Base-by-base conservation (phyloP, 2,329 filamentous ascomycete genomes). In the Penicillium sp. region DNA sequence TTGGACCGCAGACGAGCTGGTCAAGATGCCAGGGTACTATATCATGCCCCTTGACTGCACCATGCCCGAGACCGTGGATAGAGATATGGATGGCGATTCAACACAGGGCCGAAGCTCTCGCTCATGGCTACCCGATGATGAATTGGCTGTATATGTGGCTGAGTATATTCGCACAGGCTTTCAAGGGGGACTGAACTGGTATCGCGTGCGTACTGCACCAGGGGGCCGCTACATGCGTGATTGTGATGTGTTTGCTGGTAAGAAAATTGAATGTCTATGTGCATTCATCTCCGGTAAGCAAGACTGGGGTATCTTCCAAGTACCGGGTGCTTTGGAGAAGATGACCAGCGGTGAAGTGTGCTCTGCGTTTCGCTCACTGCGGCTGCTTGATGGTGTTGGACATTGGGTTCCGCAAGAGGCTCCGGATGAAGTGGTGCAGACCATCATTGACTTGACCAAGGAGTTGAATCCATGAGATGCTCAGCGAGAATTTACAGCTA, bases 371-470 rank as follows among this genome's bases (percentile, higher is more conserved):
- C 70, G 71, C 43, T 78, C 79, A 0, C 64, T 71, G 32, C 75
- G 61, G 43, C 66, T 82, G 13, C 68, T 86, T 9, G 75, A 82
- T 12, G 75, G 75, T 0, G 82, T 82, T 4, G 84, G 84, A 0
- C 84, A 87, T 68, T 87, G 84, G 84, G 77, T 84, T 33, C 82
- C 84, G 60, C 81, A 86, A 64, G 83, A 86, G 62, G 73, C 80
- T 60, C 77, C 81, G 1, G 74, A 78, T 54, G 73, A 68, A 46
- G 79, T 83, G 7, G 67, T 46, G 24, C 47, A 46, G 5, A 50
- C 53, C 1, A 58, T 58, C 28, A 29, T 57, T 24, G 54, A 57
- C n/a, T 32, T 57, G 32, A 39, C 32, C 4, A 18, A 34, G n/a
- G 48, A 27, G 27, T 28, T 45, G 37, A 38, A 29, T 9, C 5